These are phyloP conservation scores for Claviceps sp. DNA, from an alignment of 2,329 filamentous ascomycete genomes.

Conservation along the genomic window DNA sequence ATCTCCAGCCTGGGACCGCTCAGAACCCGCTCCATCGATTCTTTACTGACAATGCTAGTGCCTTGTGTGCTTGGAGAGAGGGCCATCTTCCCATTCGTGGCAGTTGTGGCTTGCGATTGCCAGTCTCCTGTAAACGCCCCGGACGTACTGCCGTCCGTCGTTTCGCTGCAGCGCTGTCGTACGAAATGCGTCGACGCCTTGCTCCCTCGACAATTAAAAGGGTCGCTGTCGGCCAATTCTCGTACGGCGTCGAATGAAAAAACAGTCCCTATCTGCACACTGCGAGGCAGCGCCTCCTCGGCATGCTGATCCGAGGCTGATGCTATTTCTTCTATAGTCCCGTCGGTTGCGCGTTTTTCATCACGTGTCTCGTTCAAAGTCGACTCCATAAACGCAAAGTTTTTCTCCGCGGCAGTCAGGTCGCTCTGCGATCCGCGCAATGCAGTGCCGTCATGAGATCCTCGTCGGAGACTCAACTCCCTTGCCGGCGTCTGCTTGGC, in stretches of 20 bases:
- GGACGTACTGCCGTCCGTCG: conserved; percentile 46
- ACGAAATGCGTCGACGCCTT: conserved; percentile 26
- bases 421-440: conserved; percentile 33
- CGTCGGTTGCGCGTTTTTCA: conserved; percentile 11
- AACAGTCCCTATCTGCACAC: conserved; percentile 25
- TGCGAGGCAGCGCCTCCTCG: not conserved
- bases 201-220: conserved; percentile 28
- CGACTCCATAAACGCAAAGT: conserved; percentile 12
- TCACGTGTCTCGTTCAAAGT: conserved; percentile 6
- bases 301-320: conserved; percentile 7
- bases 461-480: conserved; percentile 23
- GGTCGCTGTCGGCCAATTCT: conserved; percentile 36
- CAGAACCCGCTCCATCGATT: conserved; percentile 37
- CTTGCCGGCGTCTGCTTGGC: conserved; percentile 24
- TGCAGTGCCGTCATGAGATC: conserved; percentile 27
- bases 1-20: conserved; percentile 28
- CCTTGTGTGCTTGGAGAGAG: conserved; percentile 52
- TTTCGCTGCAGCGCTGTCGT: conserved; percentile 46
- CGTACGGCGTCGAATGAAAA: conserved; percentile 32
- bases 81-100: conserved; percentile 50
- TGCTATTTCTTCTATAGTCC: conserved; percentile 10
- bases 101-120: conserved; percentile 49
- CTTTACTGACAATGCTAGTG: conserved; percentile 50
- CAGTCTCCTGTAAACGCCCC: conserved; percentile 43
- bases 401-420: conserved; percentile 14